phyloP scores from a whole-genome alignment of 768 basidiomycete genomes.

The Phylloporus rhodoxanthus region DNA sequence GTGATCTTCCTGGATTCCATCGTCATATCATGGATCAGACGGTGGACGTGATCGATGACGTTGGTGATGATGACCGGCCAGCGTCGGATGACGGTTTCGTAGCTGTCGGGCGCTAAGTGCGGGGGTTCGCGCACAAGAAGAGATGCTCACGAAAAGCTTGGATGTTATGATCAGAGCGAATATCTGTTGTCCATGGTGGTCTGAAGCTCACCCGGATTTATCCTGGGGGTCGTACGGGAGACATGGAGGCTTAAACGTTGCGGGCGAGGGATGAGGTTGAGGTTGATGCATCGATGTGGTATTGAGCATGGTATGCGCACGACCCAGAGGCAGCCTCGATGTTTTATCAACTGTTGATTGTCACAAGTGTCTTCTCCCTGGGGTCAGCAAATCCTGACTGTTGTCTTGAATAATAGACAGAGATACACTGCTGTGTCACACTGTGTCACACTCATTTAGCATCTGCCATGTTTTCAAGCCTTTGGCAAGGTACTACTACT shows the following conservation, averaged over 20 bases:
- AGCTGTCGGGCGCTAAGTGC: constrained; percentile 37
- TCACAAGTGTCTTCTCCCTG: too few relatives aligned
- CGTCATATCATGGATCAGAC: constrained; percentile 58
- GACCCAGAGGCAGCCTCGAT: too few relatives aligned
- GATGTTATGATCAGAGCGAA: neutral
- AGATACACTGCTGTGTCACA: too few relatives aligned
- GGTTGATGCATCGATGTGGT: neutral
- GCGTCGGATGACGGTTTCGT: constrained; percentile 70
- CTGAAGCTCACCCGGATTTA: constrained; percentile 45
- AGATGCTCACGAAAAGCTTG: constrained; percentile 59
- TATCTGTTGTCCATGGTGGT: neutral
- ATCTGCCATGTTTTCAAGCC: too few relatives aligned
- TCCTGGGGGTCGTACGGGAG: constrained; percentile 74
- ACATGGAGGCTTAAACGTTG: constrained; percentile 48
- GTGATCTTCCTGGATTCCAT: constrained; percentile 30
- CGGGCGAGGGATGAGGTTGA: neutral
- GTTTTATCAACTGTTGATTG: too few relatives aligned
- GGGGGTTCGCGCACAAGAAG: too few relatives aligned
- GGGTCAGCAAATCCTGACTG: too few relatives aligned
- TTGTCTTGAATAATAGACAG: too few relatives aligned
- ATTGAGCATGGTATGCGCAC: too few relatives aligned
- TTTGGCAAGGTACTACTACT: too few relatives aligned
- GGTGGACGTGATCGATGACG: constrained; percentile 71
- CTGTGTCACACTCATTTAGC: too few relatives aligned
- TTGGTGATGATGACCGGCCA: constrained; percentile 84